Conservation (phyloP, 1,139 yeast species). For the Pichia sp. region DNA sequence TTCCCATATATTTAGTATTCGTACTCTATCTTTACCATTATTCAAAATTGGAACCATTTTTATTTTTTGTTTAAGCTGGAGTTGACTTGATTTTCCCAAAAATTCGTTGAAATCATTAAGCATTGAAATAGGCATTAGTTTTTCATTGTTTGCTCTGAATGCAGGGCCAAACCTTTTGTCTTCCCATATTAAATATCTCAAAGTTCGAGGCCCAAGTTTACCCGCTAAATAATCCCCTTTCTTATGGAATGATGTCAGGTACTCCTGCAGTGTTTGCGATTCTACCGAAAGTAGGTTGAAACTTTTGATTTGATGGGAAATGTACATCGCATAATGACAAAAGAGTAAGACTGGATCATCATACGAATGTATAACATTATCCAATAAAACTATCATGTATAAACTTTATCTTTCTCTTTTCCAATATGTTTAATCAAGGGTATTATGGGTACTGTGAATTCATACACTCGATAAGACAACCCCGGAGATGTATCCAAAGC, state of each 20-base stretch:
- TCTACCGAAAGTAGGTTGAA: slow-evolving; percentile 12
- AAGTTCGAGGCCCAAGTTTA: slow-evolving; percentile 14
- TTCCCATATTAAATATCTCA: slow-evolving; percentile 12
- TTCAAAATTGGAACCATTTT: slow-evolving; percentile 4
- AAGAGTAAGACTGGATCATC: slow-evolving; percentile 14
- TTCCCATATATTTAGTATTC: slow-evolving; percentile 9
- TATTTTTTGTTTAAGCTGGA: neutral
- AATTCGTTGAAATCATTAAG: neutral
- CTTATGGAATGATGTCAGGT: slow-evolving; percentile 14
- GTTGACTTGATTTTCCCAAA: neutral
- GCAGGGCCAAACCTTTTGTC: slow-evolving; percentile 20
- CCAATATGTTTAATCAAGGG: no score
- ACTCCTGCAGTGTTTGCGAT: slow-evolving; percentile 13
- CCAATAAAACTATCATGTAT: slow-evolving; percentile 17
- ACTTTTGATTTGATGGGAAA: slow-evolving; percentile 9
- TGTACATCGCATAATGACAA: slow-evolving; percentile 12
- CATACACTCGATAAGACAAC: no score
- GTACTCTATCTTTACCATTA: neutral
- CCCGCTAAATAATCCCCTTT: slow-evolving; percentile 23
- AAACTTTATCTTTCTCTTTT: no score
- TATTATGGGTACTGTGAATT: no score
- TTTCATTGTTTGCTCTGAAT: slow-evolving; percentile 14
- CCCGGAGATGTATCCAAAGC: no score
- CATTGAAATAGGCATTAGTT: neutral
- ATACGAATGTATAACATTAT: slow-evolving; percentile 14